Percentiles rank a stretch among this genome's conserved stretches.
These are phyloP conservation scores for Daedaleopsis sinensis DNA, from an alignment of 768 basidiomycete species.

Conservation along the genomic window DNA sequence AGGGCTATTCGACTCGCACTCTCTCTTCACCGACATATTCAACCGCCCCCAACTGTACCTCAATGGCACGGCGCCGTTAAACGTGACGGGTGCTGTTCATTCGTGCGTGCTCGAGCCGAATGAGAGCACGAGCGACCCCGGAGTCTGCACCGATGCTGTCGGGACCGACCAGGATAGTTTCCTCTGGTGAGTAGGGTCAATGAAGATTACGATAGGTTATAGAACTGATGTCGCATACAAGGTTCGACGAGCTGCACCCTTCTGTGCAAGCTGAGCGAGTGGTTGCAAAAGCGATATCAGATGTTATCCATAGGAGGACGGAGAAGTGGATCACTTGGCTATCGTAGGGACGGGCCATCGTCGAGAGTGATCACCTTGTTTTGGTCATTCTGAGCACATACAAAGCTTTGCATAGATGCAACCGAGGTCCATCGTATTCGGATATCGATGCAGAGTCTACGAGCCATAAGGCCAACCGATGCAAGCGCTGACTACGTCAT, in stretches of 20 bases:
- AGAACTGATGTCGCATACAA: too few relatives aligned
- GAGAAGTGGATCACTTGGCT: constrained; percentile 56
- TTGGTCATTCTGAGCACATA: too few relatives aligned
- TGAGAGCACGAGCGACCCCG: constrained; percentile 31
- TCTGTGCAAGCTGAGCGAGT: constrained; percentile 60
- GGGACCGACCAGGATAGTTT: constrained; percentile 58
- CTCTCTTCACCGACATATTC: constrained; percentile 62
- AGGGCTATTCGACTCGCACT: constrained; percentile 66
- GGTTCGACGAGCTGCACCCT: constrained; percentile 62
- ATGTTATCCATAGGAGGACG: constrained; percentile 45
- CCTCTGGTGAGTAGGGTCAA: constrained; percentile 44
- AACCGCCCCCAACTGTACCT: constrained; percentile 52
- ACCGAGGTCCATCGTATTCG: too few relatives aligned
- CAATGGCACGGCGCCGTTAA: constrained; percentile 65
- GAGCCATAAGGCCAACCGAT: too few relatives aligned
- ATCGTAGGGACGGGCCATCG: not conserved
- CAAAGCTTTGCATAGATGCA: too few relatives aligned
- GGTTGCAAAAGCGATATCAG: constrained; percentile 54
- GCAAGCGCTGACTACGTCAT: too few relatives aligned
- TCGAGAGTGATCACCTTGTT: too few relatives aligned
- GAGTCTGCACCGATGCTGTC: constrained; percentile 40
- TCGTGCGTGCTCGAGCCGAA: constrained; percentile 49
- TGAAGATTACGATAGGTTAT: too few relatives aligned
- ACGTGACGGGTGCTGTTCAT: constrained; percentile 54
- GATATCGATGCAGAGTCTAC: too few relatives aligned